Percentiles rank a stretch among this genome's conserved stretches.
These are phyloP conservation scores for Luffa acutangula DNA, from an alignment of 306 rosid species.

Conservation along the genomic window DNA sequence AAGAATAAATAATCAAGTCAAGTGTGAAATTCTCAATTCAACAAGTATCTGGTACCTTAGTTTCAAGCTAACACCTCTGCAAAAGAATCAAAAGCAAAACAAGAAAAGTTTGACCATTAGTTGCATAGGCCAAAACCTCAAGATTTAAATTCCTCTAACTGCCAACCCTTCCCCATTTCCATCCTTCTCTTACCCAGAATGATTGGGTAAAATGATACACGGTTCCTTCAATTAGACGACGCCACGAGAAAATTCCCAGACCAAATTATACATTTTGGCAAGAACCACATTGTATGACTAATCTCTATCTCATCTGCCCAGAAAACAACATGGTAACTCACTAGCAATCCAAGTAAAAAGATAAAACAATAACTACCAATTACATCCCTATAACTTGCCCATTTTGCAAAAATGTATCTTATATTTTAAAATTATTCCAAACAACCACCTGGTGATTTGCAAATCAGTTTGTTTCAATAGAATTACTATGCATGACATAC, in stretches of 20 bases:
- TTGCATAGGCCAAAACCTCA: neutral
- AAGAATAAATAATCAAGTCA: neutral
- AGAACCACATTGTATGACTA: slow-evolving; percentile 4
- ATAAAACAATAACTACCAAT: neutral
- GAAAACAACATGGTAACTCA: neutral
- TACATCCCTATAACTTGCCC: neutral
- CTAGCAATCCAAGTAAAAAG: neutral
- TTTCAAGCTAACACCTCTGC: neutral
- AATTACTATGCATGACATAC: neutral
- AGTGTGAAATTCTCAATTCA: neutral
- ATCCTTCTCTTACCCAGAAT: neutral
- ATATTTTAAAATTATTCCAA: neutral
- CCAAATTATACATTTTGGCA: neutral
- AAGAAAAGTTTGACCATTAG: neutral
- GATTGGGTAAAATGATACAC: neutral
- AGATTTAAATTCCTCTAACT: neutral
- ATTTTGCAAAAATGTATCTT: neutral
- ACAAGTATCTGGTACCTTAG: neutral
- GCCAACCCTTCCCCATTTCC: neutral
- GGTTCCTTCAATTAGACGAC: neutral
- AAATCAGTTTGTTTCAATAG: neutral
- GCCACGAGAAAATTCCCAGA: neutral
- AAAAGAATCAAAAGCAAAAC: neutral
- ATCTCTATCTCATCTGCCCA: slow-evolving; percentile 9
- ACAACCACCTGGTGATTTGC: neutral